phyloP scores from a whole-genome alignment of 257 asterid species.

The Capsicum pubescens region DNA sequence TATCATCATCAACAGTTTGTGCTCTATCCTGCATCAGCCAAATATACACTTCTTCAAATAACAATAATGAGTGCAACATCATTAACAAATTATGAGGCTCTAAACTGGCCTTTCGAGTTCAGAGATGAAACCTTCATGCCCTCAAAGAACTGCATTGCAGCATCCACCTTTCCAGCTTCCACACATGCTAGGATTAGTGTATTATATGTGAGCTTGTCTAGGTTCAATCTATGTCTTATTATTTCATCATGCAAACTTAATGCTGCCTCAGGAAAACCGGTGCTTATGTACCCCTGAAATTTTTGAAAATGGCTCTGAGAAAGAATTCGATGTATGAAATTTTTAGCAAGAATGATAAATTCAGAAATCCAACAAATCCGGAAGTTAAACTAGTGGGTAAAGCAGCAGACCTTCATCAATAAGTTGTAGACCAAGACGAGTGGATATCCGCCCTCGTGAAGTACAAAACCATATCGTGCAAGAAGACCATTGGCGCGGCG shows the following conservation, averaged over 20 bases:
- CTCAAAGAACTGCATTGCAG: conserved; percentile 55
- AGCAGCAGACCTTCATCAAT: conserved; percentile 59
- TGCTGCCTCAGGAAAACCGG: conserved; percentile 63
- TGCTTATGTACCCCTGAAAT: conserved; percentile 67
- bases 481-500: conserved; percentile 87
- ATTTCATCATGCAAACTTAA: conserved; percentile 58
- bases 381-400: conserved; percentile 20
- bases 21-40: conserved; percentile 60
- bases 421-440: conserved; percentile 60
- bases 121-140: conserved; percentile 75
- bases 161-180: conserved; percentile 57
- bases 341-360: background rate
- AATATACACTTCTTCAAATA: conserved; percentile 26
- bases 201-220: conserved; percentile 70
- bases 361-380: conserved; percentile 14
- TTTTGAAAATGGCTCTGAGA: conserved; percentile 21
- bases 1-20: conserved; percentile 38
- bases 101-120: conserved; percentile 62
- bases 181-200: conserved; percentile 67
- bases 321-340: background rate
- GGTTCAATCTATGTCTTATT: conserved; percentile 55
- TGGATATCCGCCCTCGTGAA: conserved; percentile 63
- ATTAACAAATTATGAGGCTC: conserved; percentile 52
- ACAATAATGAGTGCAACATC: conserved; percentile 28
- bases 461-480: conserved; percentile 62